phyloP scores from a whole-genome alignment of 805 yeast genomes.

The Ogataea dorogensis region DNA sequence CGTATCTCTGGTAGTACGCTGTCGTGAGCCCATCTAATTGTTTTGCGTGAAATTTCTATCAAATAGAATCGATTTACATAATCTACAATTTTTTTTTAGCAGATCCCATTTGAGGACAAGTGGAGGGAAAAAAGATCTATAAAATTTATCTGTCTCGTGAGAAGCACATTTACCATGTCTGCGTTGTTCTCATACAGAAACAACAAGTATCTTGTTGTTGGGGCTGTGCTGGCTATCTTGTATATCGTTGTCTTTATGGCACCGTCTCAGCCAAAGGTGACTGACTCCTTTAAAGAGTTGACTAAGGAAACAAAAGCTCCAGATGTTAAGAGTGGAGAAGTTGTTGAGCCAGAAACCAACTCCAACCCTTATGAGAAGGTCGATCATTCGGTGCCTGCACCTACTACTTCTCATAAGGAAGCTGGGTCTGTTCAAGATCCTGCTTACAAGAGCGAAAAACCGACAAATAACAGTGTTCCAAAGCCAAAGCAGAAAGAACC shows the following conservation, averaged over 20 bases:
- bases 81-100: slow-evolving; percentile 44
- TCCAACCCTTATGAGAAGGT: no score
- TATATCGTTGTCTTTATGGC: slow-evolving; percentile 49
- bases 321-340: slow-evolving; percentile 7
- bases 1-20: slow-evolving; percentile 55
- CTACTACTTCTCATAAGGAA: neutral
- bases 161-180: slow-evolving; percentile 16
- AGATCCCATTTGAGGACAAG: slow-evolving; percentile 4
- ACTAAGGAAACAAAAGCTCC: slow-evolving; percentile 5
- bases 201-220: slow-evolving; percentile 51
- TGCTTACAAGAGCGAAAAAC: slow-evolving; percentile 2
- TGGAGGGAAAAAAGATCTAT: slow-evolving; percentile 2
- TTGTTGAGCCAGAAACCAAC: slow-evolving; percentile 14
- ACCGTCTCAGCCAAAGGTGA: slow-evolving; percentile 19
- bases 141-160: neutral
- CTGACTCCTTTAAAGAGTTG: slow-evolving; percentile 11
- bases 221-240: slow-evolving; percentile 43
- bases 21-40: slow-evolving; percentile 55
- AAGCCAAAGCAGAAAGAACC: slow-evolving; percentile 6
- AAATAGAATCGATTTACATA: slow-evolving; percentile 58
- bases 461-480: slow-evolving; percentile 4
- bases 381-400: no score
- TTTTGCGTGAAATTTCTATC: slow-evolving; percentile 62
- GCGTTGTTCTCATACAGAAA: slow-evolving; percentile 41
- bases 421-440: slow-evolving; percentile 1